A percentile compares a stretch with the other conserved stretches of the same genome.
Conservation (phyloP, 1,139 yeast genomes). For the Blastobotrys persicus region DNA sequence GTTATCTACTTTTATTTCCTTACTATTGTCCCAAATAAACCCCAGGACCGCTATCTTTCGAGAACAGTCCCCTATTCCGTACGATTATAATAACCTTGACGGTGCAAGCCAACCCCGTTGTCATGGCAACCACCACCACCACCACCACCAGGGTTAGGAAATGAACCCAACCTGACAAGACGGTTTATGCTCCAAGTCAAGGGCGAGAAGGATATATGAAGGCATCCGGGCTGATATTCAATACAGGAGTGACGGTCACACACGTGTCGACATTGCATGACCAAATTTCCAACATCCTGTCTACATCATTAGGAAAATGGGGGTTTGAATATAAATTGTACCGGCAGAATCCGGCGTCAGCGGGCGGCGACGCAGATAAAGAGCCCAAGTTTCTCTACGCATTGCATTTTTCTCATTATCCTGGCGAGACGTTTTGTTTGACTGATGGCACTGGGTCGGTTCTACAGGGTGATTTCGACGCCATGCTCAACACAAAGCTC, state of each 20-base stretch:
- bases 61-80: no score
- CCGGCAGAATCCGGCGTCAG: constrained; percentile 50
- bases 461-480: constrained; percentile 35
- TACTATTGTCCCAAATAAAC: no score
- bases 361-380: constrained; percentile 10
- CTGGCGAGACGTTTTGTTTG: constrained; percentile 51
- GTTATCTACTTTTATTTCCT: no score
- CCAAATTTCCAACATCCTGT: constrained; percentile 60
- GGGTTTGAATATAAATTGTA: constrained; percentile 60
- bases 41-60: no score
- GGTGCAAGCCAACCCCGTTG: no score
- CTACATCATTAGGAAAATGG: constrained; percentile 61
- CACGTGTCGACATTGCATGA: constrained; percentile 67
- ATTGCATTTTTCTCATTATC: constrained; percentile 53
- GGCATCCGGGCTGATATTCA: constrained; percentile 47
- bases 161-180: no score
- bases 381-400: constrained; percentile 49
- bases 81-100: no score
- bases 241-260: constrained; percentile 58
- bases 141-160: neutral
- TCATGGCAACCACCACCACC: no score
- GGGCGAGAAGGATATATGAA: neutral
- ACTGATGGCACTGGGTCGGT: constrained; percentile 41
- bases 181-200: neutral
- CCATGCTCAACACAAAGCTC: constrained; percentile 47